These are phyloP conservation scores for Hansfordia pulvinata DNA, from an alignment of 2,329 filamentous ascomycete species.

Conservation along the genomic window DNA sequence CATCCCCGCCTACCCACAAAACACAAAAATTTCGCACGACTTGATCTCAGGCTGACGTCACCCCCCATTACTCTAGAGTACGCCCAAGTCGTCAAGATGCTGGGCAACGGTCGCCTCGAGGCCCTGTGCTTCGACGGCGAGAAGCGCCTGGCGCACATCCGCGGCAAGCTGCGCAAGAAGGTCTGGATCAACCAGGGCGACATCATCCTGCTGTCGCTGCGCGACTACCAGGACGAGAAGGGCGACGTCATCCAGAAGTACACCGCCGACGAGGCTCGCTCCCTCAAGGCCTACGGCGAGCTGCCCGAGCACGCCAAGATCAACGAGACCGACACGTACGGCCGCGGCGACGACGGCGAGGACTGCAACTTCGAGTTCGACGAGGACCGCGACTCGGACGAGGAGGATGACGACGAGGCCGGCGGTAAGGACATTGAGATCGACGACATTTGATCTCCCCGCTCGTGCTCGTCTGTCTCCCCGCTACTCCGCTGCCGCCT, in stretches of 20 bases:
- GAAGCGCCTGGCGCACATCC: slow-evolving; percentile 69
- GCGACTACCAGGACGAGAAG: slow-evolving; percentile 91
- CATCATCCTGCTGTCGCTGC: slow-evolving; percentile 77
- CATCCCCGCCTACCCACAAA: background rate
- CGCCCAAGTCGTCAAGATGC: slow-evolving; percentile 86
- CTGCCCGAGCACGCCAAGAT: slow-evolving; percentile 97
- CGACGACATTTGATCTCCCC: slow-evolving; percentile 94
- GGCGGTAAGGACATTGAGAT: slow-evolving; percentile 70
- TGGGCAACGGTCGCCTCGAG: slow-evolving; percentile 87
- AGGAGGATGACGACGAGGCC: slow-evolving; percentile 36
- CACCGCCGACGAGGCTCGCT: slow-evolving; percentile 87
- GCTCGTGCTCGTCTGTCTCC: no score
- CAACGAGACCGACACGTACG: slow-evolving; percentile 96
- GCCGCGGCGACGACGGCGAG: slow-evolving; percentile 85
- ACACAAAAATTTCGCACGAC: background rate
- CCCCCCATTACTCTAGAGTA: slow-evolving; percentile 16
- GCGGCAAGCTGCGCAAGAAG: slow-evolving; percentile 98
- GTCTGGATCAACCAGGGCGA: slow-evolving; percentile 99
- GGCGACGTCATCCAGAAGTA: slow-evolving; percentile 93
- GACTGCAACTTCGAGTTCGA: slow-evolving; percentile 99
- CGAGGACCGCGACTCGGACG: slow-evolving; percentile 64
- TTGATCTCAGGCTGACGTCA: background rate
- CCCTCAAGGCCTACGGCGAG: slow-evolving; percentile 93
- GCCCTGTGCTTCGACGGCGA: slow-evolving; percentile 90
- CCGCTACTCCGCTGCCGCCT: no score